These are phyloP conservation scores for Hippophae gyantsensis DNA, from an alignment of 306 rosid genomes.

Conservation along the genomic window DNA sequence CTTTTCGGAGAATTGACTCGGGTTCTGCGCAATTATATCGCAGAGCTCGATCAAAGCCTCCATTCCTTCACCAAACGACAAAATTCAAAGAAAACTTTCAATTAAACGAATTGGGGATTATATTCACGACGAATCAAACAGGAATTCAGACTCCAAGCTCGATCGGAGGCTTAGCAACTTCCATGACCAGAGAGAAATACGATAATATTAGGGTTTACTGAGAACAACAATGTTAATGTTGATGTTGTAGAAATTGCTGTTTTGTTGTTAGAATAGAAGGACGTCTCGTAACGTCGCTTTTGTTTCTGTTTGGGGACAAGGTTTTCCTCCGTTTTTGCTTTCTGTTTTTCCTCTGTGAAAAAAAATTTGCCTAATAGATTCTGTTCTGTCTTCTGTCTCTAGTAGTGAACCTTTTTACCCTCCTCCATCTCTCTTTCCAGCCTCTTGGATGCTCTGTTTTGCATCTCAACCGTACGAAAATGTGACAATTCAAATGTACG, in stretches of 20 bases:
- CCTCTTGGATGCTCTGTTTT: too few relatives aligned
- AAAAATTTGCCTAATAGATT: neutral
- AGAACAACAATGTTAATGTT: neutral
- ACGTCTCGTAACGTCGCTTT: constrained; percentile 14
- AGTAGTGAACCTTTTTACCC: too few relatives aligned
- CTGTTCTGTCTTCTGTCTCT: too few relatives aligned
- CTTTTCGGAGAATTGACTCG: constrained; percentile 61
- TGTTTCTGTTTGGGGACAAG: constrained; percentile 6
- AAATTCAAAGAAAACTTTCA: constrained; percentile 7
- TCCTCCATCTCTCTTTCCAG: too few relatives aligned
- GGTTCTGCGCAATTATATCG: constrained; percentile 80
- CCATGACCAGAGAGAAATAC: constrained; percentile 10
- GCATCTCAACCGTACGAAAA: too few relatives aligned
- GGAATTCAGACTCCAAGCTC: neutral
- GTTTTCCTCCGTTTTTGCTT: neutral
- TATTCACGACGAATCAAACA: neutral
- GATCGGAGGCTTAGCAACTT: neutral
- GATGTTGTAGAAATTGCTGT: neutral
- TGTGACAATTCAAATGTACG: too few relatives aligned
- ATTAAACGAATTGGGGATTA: neutral
- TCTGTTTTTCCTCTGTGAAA: neutral
- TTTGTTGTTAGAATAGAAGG: neutral
- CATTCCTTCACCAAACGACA: constrained; percentile 35
- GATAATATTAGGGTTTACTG: constrained; percentile 5
- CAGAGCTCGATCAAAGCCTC: constrained; percentile 88